A percentile compares a stretch with the other conserved stretches of the same genome.
Conservation (phyloP, 768 basidiomycete species). For the Tricholomella constricta region DNA sequence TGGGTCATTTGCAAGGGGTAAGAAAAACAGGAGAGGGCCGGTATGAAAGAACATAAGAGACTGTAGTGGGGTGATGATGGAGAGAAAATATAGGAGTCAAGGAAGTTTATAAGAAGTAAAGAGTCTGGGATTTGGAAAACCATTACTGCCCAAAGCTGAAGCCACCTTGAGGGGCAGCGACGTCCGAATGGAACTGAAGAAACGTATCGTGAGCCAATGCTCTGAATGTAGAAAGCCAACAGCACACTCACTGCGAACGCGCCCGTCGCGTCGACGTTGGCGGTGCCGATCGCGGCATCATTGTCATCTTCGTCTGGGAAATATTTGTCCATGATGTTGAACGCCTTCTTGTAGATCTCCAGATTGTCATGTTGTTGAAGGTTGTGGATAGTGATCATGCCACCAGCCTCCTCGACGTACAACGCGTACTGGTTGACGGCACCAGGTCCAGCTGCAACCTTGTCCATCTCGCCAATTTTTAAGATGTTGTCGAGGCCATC, state of each 20-base stretch:
- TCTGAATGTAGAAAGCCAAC: constrained; percentile 10
- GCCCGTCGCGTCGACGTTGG: constrained; percentile 72
- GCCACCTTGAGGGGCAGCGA: constrained; percentile 90
- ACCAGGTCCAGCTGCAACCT: constrained; percentile 75
- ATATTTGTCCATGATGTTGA: constrained; percentile 97
- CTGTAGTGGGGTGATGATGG: neutral
- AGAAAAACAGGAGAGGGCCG: constrained; percentile 13
- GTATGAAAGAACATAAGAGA: constrained; percentile 3
- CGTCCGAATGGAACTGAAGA: constrained; percentile 78
- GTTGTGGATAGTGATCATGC: constrained; percentile 99
- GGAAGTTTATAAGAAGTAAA: constrained; percentile 14
- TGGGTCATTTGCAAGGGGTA: constrained; percentile 11
- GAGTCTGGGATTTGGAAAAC: constrained; percentile 17
- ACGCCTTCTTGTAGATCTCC: constrained; percentile 99
- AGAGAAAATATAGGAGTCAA: neutral
- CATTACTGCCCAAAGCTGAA: constrained; percentile 87
- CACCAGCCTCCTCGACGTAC: constrained; percentile 96
- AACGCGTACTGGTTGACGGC: constrained; percentile 91
- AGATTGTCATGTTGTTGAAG: constrained; percentile 99
- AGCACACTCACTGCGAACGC: constrained; percentile 65
- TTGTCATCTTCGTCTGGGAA: constrained; percentile 98
- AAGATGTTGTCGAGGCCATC: constrained; percentile 98
- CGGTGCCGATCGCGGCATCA: constrained; percentile 78
- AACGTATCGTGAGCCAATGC: constrained; percentile 5
- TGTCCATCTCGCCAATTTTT: constrained; percentile 97